These are phyloP conservation scores for Pseudisothecium myosuroides DNA, from an alignment of 225 moss, liverwort and hornwort genomes.

Conservation along the genomic window DNA sequence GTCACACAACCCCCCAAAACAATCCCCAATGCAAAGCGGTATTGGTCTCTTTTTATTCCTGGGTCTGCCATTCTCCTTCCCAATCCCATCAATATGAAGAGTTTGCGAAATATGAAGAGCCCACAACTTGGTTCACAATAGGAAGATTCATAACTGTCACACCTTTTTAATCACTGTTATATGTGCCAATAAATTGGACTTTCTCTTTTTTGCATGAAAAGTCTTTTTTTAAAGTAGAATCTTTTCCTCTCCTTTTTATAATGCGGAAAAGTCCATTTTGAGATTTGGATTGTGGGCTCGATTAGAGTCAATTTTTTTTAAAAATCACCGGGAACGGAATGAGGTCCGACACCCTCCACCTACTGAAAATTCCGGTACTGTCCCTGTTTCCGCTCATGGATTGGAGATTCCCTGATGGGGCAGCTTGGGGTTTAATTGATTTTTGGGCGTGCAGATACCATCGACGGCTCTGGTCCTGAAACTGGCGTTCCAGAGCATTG, in stretches of 20 bases:
- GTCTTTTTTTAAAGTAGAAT: neutral
- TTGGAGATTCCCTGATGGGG: neutral
- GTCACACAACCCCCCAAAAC: neutral
- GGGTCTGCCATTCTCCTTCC: no score
- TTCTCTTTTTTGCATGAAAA: no score
- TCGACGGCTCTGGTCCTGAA: slow-evolving; percentile 26
- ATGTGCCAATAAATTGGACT: no score
- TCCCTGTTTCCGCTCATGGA: neutral
- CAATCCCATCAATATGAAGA: no score
- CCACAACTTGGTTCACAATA: neutral
- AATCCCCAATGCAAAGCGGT: neutral
- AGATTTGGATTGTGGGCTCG: neutral
- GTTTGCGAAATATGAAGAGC: neutral
- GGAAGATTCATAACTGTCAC: neutral
- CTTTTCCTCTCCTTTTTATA: neutral
- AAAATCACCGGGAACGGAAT: neutral
- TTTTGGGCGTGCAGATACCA: neutral
- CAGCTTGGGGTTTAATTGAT: neutral
- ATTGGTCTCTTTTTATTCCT: neutral
- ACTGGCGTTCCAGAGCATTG: slow-evolving; percentile 73
- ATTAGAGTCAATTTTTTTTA: neutral
- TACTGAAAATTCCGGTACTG: neutral
- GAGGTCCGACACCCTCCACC: neutral
- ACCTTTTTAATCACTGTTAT: neutral
- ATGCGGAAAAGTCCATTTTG: neutral